Base-by-base conservation (phyloP, 2,329 filamentous ascomycete genomes). In the Monilinia aucupariae region DNA sequence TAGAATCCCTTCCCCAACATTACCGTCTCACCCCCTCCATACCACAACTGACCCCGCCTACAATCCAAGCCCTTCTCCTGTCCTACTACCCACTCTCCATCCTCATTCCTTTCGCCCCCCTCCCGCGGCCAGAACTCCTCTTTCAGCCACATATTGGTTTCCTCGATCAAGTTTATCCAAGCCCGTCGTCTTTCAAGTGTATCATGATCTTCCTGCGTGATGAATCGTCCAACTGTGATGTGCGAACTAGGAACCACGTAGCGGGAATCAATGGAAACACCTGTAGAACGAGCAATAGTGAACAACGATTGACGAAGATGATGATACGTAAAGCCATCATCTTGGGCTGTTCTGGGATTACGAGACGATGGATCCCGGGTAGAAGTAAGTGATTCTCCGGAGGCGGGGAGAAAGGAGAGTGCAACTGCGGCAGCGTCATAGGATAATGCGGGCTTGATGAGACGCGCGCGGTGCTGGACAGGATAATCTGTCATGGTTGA, bases 161-260 rank as follows among this genome's bases (percentile, higher is more conserved):
- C 79, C 50, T 94, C 90, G 56, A 97, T 87, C 59, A 81, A 81
- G 17, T 80, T 75, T 17, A 96, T 80, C 80, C 92, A 87, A n/a
- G 71, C 75, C 69, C 78, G 74, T 68, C 92, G 73, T 68, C 67
- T 77, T 62, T 72, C 74, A 6, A 77, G 75, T 9, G 81, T 81
- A 45, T 81, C 79, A 70, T 87, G 84, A 67, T 92, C 90, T 15
- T 80, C 78, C 48, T 85, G 81, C 12, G 80, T 82, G 50, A 96
- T 81, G 73, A 94, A 97, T 4, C 93, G 81, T 0, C 84, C 92
- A 63, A 97, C 83, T 0, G 93, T 97, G 71, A 97, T 83, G 77
- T 97, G 93, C 20, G 91, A 91, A 53, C 89, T 93, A 1, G 92
- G 92, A 2, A 96, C 91, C 30, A 92, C 86, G 74, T 97, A 97